Evolutionary conservation across 306 rosid genomes (phyloP), one percentile per base, ranked within the genome.

Genomic region (Vigna unguiculata): DNA sequence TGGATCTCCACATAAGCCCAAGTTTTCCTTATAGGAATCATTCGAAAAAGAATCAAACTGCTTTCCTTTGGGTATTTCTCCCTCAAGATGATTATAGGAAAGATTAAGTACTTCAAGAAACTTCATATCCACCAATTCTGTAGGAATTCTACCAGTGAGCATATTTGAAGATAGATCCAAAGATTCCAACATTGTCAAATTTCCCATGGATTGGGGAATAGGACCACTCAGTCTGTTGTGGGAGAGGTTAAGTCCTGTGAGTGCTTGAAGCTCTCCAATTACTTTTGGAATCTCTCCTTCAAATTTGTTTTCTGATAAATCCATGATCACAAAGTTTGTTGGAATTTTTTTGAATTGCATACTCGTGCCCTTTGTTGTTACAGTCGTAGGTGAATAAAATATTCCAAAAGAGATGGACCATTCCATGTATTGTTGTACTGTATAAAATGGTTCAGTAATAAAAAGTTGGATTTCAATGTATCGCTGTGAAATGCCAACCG

Each of bases 141-240:
- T 0, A 3, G 91, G 88, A 73, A 85, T 82, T 1, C 53, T 1
- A 32, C 87, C 81, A 0, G 0, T 14, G 3, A 85, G 41, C 47
- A 54, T 49, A 36, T 85, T 87, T 60, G 83, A 83, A 1, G 89
- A 85, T 13, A 88, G 76, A 41, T 81, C 91, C 34, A 88, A 69
- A 28, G 61, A 73, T 58, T 88, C 84, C 0, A 86, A 41, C n/a
- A 47, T 38, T 16, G 13, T 32, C 79, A 88, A 71, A 5, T 78
- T 75, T 19, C 58, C 80, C 9, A 88, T 7, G 1, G 78, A 74
- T 5, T 28, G 1, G 0, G 88, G 88, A 75, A 88, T 84, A 1
- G 0, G 7, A 49, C 90, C 84, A 0, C 6, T 32, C 3, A 88
- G 59, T 48, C n/a, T 53, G 21, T 88, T 85, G 16, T 78, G 75